Base-by-base conservation (phyloP, 176 grass and related monocot genomes). In the Puccinellia tenuiflora region DNA sequence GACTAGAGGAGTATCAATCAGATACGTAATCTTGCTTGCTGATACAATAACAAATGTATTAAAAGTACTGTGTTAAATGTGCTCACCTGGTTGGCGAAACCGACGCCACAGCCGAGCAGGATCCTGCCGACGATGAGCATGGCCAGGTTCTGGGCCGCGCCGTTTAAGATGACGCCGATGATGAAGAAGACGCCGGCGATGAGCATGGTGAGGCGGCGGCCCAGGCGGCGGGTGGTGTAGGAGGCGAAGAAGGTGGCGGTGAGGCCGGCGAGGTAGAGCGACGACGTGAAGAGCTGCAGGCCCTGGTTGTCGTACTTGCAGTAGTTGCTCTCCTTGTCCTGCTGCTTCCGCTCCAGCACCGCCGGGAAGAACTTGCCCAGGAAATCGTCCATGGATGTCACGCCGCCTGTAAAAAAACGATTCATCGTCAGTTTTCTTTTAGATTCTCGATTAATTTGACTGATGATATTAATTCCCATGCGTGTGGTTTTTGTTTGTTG, bases 291-390 rank as follows among this genome's bases (percentile, higher is more conserved):
- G 3, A 97, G 86, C 84, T 98, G 92, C 7, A 95, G 76, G 20
- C 75, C 88, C 63, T 98, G 92, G 88, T 89, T 94, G 76, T 97
- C 92, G 42, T 97, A 97, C 90, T 94, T 97, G 84, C 95, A 97
- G 81, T 97, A 97, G 86, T 94, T 97, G 90, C 92, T 95, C 16
- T 98, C 95, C 79, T 81, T 92, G n/a, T 86, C 75, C 84, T 84
- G 76, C 35, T 86, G 11, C 79, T 98, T 98, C 76, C 82, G 86
- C 5, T 39, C 82, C 79, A 93, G 85, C 86, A 98, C 95, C 75
- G 3, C 3, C 55, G 95, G 95, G 59, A 98, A 98, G 79, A 98
- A 98, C 82, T 98, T 76, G 1, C 22, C 28, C 28, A 74, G 71
- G 71, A 74, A 74, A 33, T 74, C 71, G 71, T 74, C 45, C 71